These are phyloP conservation scores for Bipolaris oryzae DNA, from an alignment of 2,329 filamentous ascomycete species.

Conservation along the genomic window DNA sequence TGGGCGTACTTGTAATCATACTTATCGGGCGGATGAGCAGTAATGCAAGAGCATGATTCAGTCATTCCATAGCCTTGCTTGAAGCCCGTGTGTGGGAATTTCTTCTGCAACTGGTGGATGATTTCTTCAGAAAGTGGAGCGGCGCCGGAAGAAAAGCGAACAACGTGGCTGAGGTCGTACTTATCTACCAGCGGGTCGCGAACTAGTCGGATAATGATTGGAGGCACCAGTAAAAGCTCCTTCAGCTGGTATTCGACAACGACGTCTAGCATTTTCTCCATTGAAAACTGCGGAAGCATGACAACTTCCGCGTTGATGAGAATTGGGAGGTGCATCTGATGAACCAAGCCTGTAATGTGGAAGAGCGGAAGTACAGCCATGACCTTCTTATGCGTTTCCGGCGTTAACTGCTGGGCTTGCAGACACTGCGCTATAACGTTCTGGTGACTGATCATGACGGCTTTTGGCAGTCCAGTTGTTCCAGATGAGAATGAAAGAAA, in stretches of 20 bases:
- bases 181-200: constrained; percentile 60
- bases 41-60: constrained; percentile 68
- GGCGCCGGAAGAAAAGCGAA: constrained; percentile 64
- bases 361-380: constrained; percentile 45
- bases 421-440: constrained; percentile 62
- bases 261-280: constrained; percentile 55
- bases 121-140: constrained; percentile 66
- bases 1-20: constrained; percentile 65
- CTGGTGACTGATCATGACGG: constrained; percentile 45
- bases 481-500: constrained; percentile 51
- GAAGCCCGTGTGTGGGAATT: constrained; percentile 66
- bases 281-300: constrained; percentile 69
- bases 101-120: constrained; percentile 60
- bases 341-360: constrained; percentile 47
- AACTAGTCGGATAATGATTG: constrained; percentile 66
- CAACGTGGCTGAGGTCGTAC: constrained; percentile 63
- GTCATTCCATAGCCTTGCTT: constrained; percentile 74
- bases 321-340: constrained; percentile 65
- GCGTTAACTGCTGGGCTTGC: constrained; percentile 55
- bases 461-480: constrained; percentile 48
- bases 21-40: constrained; percentile 62
- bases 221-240: constrained; percentile 60
- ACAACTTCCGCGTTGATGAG: constrained; percentile 69
- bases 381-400: constrained; percentile 50
- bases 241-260: constrained; percentile 57